Evolutionary conservation across 495 filamentous ascomycete species (phyloP), one percentile per base, ranked within the genome.

Genomic region (Penicillium malachiteum): DNA sequence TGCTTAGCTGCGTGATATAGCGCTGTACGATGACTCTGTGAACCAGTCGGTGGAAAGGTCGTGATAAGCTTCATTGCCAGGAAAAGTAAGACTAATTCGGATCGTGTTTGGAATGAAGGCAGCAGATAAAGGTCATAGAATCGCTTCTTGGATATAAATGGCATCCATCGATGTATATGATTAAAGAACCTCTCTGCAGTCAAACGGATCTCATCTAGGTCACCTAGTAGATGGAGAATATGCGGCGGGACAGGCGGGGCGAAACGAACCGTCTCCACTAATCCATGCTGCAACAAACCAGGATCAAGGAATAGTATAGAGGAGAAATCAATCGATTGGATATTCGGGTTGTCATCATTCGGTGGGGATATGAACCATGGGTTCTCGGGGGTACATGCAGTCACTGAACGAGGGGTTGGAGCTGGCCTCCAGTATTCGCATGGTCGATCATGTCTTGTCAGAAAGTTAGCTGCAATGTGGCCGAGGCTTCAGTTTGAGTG

Each of bases 101-200:
- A 65, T 43, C 53, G 59, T 33, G 50, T 55, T 39, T 59, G 59
- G 26, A 56, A 59, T 46, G 57, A 59, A 0, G 62, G 56, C 18
- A 48, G 58, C 14, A 71, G 47, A 35, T 63, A 43, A 11, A 58
- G 18, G 12, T 57, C 63, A 48, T 65, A 62, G 49, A 81, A 69
- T 3, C 76, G 67, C 55, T 78, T 81, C 48, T 70, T 70, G 1
- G 78, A 81, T 26, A 83, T 59, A 43, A 82, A 71, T 13, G 79
- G 80, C 68, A 83, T 75, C 80, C 78, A 80, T 33, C 32, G 53
- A 55, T 68, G 65, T 31, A 66, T 58, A 35, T 59, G 54, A 5
- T 35, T 18, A 46, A 69, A 71, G 53, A 62, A 69, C n/a, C 32
- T 47, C 18, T 40, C 32, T 43, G 64, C 55, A 7, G 44, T 62